Base-by-base conservation (phyloP, 2,329 filamentous ascomycete genomes). In the Verticillium nubilum region DNA sequence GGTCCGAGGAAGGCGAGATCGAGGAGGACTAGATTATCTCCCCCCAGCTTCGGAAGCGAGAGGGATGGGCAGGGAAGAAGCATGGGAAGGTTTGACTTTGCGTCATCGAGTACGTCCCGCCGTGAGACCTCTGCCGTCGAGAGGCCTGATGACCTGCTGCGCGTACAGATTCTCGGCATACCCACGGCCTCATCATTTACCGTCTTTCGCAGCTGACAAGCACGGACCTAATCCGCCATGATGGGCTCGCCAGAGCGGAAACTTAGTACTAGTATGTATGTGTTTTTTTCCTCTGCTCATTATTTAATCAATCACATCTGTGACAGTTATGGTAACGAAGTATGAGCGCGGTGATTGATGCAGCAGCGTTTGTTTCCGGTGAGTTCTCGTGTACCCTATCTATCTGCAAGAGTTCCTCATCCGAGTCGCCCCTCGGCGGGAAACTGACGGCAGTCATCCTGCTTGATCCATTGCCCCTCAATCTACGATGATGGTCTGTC, bases 1-100 rank as follows among this genome's bases (percentile, higher is more conserved):
- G 95, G 58, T 97, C 93, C 70, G 95, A 99, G 76, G 95, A 99
- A 75, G 95, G 95, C 57, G 95, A 99, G 78, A 98, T 99, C 67
- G 95, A 97, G 75, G 93, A 98, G 79, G 84, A 86, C 66, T 86
- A 77, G 70, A 52, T 23, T 23, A n/a, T 19, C 42, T 25, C 4
- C 42, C 2, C n/a, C 42, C 42, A 5, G 19, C 42, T 10, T n/a
- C 19, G 12, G 42, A 12, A 47, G 19, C 42, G 9, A 25, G 42
- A n/a, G 42, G 19, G n/a, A 23, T 10, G 7, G 35, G 13, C 17
- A n/a, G n/a, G 19, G 17, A 10, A 47, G 19, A 12, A 2, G 29
- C 29, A 12, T 47, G 42, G 19, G 42, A 31, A 31, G 29, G 29
- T 13, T 31, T 7, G 29, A 31, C 29, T 10, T 5, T 7, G n/a